phyloP scores from a whole-genome alignment of 805 yeast genomes.

The Saccharomyces cerevisiae region DNA sequence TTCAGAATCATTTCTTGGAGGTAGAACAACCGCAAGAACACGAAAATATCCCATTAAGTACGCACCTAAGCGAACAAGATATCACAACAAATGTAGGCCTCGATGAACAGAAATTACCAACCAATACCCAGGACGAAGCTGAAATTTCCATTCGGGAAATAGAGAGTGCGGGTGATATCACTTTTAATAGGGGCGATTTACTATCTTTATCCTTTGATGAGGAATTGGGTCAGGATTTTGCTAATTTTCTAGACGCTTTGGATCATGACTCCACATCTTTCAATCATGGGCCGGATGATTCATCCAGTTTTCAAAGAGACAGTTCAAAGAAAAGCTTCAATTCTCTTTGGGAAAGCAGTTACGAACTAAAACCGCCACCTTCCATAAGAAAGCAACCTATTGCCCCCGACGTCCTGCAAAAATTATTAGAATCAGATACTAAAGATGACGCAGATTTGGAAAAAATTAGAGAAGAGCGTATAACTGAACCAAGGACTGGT shows the following conservation, averaged over 20 bases:
- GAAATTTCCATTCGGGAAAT: neutral
- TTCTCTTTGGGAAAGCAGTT: neutral
- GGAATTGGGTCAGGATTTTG: constrained; percentile 15
- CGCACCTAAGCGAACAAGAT: neutral
- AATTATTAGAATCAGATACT: constrained; percentile 3
- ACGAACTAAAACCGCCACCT: neutral
- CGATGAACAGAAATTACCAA: neutral
- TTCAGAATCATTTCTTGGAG: neutral
- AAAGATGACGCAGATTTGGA: constrained; percentile 1
- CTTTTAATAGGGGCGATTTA: neutral
- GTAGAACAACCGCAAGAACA: neutral
- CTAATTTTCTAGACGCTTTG: constrained; percentile 8
- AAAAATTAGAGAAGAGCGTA: neutral
- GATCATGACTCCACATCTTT: constrained; percentile 10
- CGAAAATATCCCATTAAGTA: neutral
- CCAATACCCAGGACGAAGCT: neutral
- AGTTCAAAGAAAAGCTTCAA: neutral
- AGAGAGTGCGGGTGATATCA: neutral
- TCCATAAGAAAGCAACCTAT: constrained; percentile 1
- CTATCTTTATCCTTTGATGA: constrained; percentile 2
- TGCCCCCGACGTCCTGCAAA: constrained; percentile 9
- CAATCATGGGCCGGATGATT: constrained; percentile 1
- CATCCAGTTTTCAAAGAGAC: neutral
- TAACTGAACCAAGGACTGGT: neutral
- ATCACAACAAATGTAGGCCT: neutral